These are phyloP conservation scores for Hymenoscyphus occultus DNA, from an alignment of 2,329 filamentous ascomycete species.

Conservation along the genomic window DNA sequence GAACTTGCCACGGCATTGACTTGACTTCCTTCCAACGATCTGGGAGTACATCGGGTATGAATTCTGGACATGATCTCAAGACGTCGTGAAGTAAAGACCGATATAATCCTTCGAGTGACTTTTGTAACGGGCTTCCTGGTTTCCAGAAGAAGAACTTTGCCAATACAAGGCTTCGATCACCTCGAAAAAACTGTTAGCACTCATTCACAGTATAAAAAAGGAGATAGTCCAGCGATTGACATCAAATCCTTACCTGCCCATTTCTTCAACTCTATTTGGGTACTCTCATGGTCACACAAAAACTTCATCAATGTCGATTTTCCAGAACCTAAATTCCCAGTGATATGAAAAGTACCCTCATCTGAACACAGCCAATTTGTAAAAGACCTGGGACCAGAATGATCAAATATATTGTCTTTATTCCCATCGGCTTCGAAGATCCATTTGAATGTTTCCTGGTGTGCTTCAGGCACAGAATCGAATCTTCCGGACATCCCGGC, in stretches of 20 bases:
- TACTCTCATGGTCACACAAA: not conserved
- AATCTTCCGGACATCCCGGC: not conserved
- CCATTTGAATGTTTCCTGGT: not conserved
- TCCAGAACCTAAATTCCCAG: not conserved
- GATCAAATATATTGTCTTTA: not conserved
- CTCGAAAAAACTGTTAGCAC: not conserved
- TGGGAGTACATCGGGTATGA: not conserved
- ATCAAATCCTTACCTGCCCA: not conserved
- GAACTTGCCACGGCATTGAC: not conserved
- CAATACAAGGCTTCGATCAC: not conserved
- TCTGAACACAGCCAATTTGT: not conserved
- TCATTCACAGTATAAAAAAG: not conserved
- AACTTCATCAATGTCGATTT: conserved; percentile 1
- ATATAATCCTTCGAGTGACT: not conserved
- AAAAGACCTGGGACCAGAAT: not conserved
- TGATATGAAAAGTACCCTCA: not conserved
- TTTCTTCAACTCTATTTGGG: not conserved
- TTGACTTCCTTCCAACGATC: not conserved
- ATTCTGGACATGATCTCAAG: not conserved
- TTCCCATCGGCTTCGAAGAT: not conserved
- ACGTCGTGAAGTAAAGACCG: not conserved
- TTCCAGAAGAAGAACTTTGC: conserved; percentile 4
- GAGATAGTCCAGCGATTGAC: not conserved
- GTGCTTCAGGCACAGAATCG: not conserved
- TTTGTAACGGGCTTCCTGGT: not conserved